Base-by-base conservation (phyloP, 371 early-diverging fungal species). In the Rhizopus delemar region DNA sequence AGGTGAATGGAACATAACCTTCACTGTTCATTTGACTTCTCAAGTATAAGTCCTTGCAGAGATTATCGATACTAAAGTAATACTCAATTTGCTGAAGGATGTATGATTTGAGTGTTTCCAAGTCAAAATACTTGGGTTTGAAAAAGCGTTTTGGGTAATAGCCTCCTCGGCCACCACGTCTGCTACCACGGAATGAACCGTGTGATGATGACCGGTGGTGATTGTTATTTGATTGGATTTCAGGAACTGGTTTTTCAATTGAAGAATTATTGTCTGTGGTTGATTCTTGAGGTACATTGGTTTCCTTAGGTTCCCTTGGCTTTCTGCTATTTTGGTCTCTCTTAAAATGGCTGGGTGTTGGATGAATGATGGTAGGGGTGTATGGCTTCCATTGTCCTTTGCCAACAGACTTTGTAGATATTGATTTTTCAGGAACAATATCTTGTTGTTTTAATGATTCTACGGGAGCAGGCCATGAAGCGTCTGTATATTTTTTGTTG, bases 1-100 rank as follows among this genome's bases (percentile, higher is more conserved):
- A 68, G 9, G 69, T 67, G 41, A 94, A 48, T 3, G 83, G 80
- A 4, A 93, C 90, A 61, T 75, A 91, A 8, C 93, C 93, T 56
- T 88, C 79, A 4, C 65, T 48, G 56, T 90, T 85, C 95, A 96
- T 96, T 68, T 82, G 92, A 36, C 78, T 77, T 48, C 96, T 88
- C 74, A 96, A 87, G 69, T 83, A 95, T 11, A 93, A 71, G 66
- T 96, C 96, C 53, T 89, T 88, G 83, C 92, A 91, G 53, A 96
- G 72, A 65, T 96, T 96, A 48, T 94, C 95, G 52, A 92, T 84
- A 57, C 93, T 93, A 59, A 95, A 95, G 80, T 96, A 96, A 75
- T 92, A 90, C 55, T 91, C 91, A 63, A 82, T 72, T 63, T 82
- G 83, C 38, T 78, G 83, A 35, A 78, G 66, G 34, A 82, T 71